Evolutionary conservation across 108 stramenopile genomes (phyloP), one percentile per base, ranked within the genome.

Genomic region (Stephanodiscus triporus): DNA sequence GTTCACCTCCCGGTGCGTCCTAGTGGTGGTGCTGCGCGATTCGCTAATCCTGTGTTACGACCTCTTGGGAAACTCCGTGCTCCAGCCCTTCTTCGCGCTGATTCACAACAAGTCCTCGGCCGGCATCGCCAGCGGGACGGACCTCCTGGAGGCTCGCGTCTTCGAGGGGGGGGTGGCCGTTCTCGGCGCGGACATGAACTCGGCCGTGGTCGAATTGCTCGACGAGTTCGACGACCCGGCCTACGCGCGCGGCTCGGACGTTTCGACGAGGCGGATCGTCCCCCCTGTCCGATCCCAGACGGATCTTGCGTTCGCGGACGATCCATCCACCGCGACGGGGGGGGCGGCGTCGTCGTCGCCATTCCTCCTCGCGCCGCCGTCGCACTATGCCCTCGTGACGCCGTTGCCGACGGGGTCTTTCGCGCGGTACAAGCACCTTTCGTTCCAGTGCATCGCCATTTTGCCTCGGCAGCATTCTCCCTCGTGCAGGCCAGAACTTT

Each of bases 91-190:
- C 73, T 84, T 76, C 40, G 85, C 91, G 20, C 69, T 91, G 26
- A 26, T 17, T 22, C 43, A 61, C 8, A 67, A 70, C 38, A 63
- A 75, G 10, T 20, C 43, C 24, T 26, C 38, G 22, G 13, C 48
- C 11, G 50, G 9, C 0, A 26, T 47, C 8, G 60, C 38, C 16
- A 62, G 73, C 40, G 84, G 86, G 16, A 77, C 70, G 29, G 86
- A 87, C 55, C 55, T 94, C 2, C 55, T 86, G 17, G 87, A 90
- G 63, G 93, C 88, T 9, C 42, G 43, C 17, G 71, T 94, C 7
- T 94, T 80, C 72, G 93, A 87, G 60, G 90, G 88, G 10, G 93
- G 93, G 19, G 89, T 86, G 7, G 93, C 93, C 20, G 90, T 90
- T 9, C 69, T 94, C 22, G 76, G 88, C 8, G 68, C 73, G 9